A percentile compares a stretch with the other conserved stretches of the same genome.
Conservation (phyloP, 169 alveolate species). For the Plasmodium ovale region DNA sequence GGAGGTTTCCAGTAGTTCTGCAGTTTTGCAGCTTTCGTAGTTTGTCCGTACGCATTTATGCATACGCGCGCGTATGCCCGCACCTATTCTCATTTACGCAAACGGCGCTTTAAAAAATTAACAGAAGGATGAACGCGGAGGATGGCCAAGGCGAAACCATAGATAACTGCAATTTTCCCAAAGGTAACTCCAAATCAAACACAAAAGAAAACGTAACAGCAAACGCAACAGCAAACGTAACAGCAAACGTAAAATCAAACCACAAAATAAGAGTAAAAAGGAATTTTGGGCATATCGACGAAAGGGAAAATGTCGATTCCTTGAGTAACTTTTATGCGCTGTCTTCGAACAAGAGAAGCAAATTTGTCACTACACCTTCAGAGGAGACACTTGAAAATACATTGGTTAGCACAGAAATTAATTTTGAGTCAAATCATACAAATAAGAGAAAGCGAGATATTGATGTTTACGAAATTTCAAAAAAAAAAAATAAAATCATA, state of each 20-base stretch:
- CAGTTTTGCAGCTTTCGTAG: too few relatives aligned
- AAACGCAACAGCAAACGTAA: too few relatives aligned
- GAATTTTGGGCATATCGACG: constrained; percentile 15
- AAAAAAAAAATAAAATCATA: constrained; percentile 30
- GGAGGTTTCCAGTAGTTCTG: too few relatives aligned
- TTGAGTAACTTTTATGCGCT: background rate
- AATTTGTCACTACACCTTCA: background rate
- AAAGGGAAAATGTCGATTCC: background rate
- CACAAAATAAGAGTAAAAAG: constrained; percentile 20
- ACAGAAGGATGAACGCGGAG: background rate
- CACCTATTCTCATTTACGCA: too few relatives aligned
- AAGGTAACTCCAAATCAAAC: too few relatives aligned
- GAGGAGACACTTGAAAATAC: background rate
- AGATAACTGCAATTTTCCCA: constrained; percentile 1
- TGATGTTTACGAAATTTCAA: constrained; percentile 9
- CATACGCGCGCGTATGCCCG: background rate
- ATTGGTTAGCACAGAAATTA: background rate
- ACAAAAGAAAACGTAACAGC: too few relatives aligned
- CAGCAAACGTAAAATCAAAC: too few relatives aligned
- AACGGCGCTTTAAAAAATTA: background rate
- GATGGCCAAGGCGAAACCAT: constrained; percentile 5
- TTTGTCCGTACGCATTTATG: constrained; percentile 5
- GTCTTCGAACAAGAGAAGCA: constrained; percentile 32
- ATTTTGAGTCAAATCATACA: background rate
- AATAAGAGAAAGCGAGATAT: constrained; percentile 33